Percentiles rank a stretch among this genome's conserved stretches.
These are phyloP conservation scores for Aspergillus sp. DNA, from an alignment of 2,329 filamentous ascomycete species.

Conservation along the genomic window DNA sequence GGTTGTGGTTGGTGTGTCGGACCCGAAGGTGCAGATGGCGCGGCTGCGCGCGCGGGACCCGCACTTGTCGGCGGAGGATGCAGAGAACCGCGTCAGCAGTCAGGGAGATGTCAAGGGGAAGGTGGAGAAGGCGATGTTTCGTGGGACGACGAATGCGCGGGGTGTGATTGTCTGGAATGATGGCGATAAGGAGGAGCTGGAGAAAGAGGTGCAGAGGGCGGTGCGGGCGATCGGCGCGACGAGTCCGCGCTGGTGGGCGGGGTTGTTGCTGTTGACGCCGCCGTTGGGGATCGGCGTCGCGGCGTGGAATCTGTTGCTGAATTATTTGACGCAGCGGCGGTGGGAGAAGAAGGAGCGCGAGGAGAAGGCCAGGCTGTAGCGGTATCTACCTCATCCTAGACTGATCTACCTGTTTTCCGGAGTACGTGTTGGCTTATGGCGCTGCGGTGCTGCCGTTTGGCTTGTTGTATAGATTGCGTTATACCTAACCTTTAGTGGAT, in stretches of 20 bases:
- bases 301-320: conserved; percentile 69
- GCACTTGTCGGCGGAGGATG: conserved; percentile 80
- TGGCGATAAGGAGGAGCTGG: conserved; percentile 66
- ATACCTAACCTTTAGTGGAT: no score
- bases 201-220: conserved; percentile 62
- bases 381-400: background rate
- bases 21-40: conserved; percentile 78
- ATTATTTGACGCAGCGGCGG: conserved; percentile 64
- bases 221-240: conserved; percentile 60
- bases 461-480: background rate
- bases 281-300: conserved; percentile 69
- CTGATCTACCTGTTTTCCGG: no score
- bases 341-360: conserved; percentile 64
- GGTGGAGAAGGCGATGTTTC: conserved; percentile 68
- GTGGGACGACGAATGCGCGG: conserved; percentile 52
- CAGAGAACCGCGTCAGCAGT: conserved; percentile 77
- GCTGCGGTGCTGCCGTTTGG: background rate
- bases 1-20: conserved; percentile 79
- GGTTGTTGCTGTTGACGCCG: conserved; percentile 65
- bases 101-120: conserved; percentile 86
- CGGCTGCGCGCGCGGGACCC: conserved; percentile 71
- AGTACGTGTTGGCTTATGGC: no score
- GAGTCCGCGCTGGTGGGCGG: conserved; percentile 84
- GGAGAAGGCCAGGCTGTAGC: conserved; percentile 60
- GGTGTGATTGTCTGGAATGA: conserved; percentile 94